Conservation (phyloP, 169 alveolate genomes). For the Cyclospora cayetanensis region DNA sequence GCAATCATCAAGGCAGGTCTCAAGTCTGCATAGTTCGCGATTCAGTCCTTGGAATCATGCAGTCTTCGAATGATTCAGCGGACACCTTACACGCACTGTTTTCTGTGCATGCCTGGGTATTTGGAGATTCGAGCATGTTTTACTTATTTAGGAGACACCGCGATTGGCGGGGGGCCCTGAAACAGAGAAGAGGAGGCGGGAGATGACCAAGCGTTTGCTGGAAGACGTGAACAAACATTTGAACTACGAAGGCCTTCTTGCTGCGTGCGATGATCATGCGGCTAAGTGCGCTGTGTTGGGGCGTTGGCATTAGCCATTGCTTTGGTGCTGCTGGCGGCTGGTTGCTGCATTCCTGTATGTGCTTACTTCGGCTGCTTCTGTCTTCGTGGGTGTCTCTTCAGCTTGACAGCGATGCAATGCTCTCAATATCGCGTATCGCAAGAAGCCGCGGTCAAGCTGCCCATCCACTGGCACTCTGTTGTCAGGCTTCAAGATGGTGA, state of each 20-base stretch:
- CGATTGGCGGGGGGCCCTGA: background rate
- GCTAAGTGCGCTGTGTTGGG: constrained; percentile 16
- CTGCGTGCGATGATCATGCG: background rate
- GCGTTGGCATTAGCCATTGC: too few relatives aligned
- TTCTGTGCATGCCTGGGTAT: too few relatives aligned
- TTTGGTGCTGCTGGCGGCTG: background rate
- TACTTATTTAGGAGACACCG: background rate
- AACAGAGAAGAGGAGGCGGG: background rate
- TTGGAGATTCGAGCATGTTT: too few relatives aligned
- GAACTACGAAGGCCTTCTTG: background rate
- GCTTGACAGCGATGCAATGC: background rate
- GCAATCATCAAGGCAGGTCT: constrained; percentile 21
- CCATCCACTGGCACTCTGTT: background rate
- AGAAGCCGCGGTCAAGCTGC: background rate
- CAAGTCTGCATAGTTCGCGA: too few relatives aligned
- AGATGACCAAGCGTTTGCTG: background rate
- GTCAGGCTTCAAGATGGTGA: constrained; percentile 40
- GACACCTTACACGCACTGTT: too few relatives aligned
- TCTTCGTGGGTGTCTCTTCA: background rate
- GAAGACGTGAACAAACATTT: background rate
- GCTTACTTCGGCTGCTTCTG: constrained; percentile 32
- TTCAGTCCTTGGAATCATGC: too few relatives aligned
- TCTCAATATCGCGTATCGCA: background rate
- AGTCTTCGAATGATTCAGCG: too few relatives aligned
- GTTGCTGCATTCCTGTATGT: too few relatives aligned